Evolutionary conservation across 2,329 filamentous ascomycete species (phyloP), one percentile per base, ranked within the genome.

Genomic region (Cryphonectria radicalis): DNA sequence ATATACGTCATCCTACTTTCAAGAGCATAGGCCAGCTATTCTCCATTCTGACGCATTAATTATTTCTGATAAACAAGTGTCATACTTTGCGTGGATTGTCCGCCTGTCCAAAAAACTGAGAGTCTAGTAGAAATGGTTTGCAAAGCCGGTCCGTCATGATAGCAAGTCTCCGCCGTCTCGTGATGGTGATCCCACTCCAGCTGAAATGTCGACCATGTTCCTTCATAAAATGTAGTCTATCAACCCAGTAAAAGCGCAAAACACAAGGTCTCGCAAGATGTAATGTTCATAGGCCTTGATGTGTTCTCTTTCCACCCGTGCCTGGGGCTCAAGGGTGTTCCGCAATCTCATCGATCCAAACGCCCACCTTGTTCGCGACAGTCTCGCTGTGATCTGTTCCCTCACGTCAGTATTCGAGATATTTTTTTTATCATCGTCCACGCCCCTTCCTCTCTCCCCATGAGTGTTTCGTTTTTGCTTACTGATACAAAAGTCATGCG

Each of bases 401-500:
- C 35, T 25, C 25, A 65, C 3, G 63, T 77, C 43, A 77, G 76
- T 42, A 43, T 8, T n/a, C 37, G 22, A 11, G 4, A 32, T 4
- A n/a, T 28, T 28, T 28, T 28, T 28, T 32, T 4, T 13, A 11
- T 22, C 37, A 8, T 17, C 17, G n/a, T 28, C 35, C 13, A 57
- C 17, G 59, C 22, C 8, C 28, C 22, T 22, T 22, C 37, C 22
- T 3, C 35, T 63, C 60, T 32, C n/a, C 59, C n/a, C 59, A 57
- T 25, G 13, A 40, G 11, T 13, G 25, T 2, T 19, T 5, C 46
- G 28, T 32, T 32, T 66, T 66, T 7, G 81, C 84, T 80, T 74
- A 87, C 85, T 78, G 42, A 87, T 84, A 76, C 89, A 91, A 78
- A 91, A 92, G 0, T 86, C 88, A 79, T 92, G 90, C 10, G 86